A percentile compares a stretch with the other conserved stretches of the same genome.
phyloP scores from a whole-genome alignment of 108 stramenopile genomes.

The Cyclotella atomus region DNA sequence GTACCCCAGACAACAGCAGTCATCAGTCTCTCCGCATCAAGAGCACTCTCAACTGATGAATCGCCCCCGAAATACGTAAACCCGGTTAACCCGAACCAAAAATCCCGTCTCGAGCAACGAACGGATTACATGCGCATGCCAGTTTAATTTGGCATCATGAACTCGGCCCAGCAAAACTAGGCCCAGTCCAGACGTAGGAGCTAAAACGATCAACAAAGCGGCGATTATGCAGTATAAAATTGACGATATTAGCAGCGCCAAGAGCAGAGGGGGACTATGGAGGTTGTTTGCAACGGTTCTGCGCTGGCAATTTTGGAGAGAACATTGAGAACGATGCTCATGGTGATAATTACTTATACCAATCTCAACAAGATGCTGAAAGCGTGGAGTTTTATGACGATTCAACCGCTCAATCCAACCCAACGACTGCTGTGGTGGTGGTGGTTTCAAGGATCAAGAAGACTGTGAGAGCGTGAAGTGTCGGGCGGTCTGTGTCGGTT shows the following conservation, averaged over 20 bases:
- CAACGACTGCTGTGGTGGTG: too few relatives aligned
- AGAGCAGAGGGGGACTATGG: neutral
- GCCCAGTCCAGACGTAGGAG: slow-evolving; percentile 14
- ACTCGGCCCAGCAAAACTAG: slow-evolving; percentile 19
- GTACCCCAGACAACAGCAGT: slow-evolving; percentile 10
- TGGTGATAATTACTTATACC: too few relatives aligned
- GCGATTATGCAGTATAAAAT: slow-evolving; percentile 9
- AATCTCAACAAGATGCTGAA: too few relatives aligned
- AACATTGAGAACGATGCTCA: too few relatives aligned
- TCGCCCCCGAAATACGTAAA: neutral
- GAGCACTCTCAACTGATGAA: neutral
- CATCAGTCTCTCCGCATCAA: neutral
- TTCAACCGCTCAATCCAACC: too few relatives aligned
- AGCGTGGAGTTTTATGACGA: too few relatives aligned
- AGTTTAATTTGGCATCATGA: slow-evolving; percentile 17
- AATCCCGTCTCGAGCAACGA: slow-evolving; percentile 17
- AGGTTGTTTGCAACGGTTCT: neutral
- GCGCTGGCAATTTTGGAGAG: too few relatives aligned
- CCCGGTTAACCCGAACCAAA: slow-evolving; percentile 11
- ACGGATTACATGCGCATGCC: slow-evolving; percentile 20
- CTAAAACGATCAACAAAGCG: neutral
- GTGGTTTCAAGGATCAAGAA: too few relatives aligned
- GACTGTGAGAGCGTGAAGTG: too few relatives aligned
- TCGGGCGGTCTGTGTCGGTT: too few relatives aligned
- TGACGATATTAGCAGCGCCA: slow-evolving; percentile 5